Evolutionary conservation across 1,284 basidiomycete genomes (phyloP), one percentile per base, ranked within the genome.

Genomic region (Rhizoctonia solani): DNA sequence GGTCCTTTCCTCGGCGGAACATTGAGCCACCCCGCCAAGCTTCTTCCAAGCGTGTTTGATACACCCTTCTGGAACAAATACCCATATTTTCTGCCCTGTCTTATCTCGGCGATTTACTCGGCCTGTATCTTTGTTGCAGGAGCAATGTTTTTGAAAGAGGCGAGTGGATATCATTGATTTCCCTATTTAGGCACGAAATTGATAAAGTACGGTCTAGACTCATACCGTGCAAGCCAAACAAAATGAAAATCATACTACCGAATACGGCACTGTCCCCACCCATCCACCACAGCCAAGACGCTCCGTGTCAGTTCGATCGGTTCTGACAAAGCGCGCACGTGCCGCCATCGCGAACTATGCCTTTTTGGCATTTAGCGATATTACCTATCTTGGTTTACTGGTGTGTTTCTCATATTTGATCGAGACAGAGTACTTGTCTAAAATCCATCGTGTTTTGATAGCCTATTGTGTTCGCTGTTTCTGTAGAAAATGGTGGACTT

Each of bases 71-170:
- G 68, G 68, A 49, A 39, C n/a, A 53, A 42, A 25, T 69, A 72
- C 46, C 71, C 71, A 2, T 72, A 71, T 41, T 72, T 72, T 61
- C 66, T 72, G 9, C 71, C 68, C 1, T 69, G 68, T 30, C 61
- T 69, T 13, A 14, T 69, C 1, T 30, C 63, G 6, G 59, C 68
- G 11, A 14, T 14, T 14, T 69, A 55, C 30, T 27, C 61, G 6
- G 23, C 23, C 19, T 41, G 29, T 16, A 21, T 49, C 1, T 66
- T 66, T 37, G 6, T 69, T 9, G 1, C 66, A n/a, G 49, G 52
- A 2, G 42, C 41, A 6, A 6, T 66, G 3, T 55, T 52, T n/a
- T 52, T 69, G 0, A 8, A 59, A 50, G 68, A 69, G 42, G 68
- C 34, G 2, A 52, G 59, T 49, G n/a, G 4, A n/a, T 29, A 23